phyloP scores from a whole-genome alignment of 148 eudicot genomes.

The Diospyros lotus region DNA sequence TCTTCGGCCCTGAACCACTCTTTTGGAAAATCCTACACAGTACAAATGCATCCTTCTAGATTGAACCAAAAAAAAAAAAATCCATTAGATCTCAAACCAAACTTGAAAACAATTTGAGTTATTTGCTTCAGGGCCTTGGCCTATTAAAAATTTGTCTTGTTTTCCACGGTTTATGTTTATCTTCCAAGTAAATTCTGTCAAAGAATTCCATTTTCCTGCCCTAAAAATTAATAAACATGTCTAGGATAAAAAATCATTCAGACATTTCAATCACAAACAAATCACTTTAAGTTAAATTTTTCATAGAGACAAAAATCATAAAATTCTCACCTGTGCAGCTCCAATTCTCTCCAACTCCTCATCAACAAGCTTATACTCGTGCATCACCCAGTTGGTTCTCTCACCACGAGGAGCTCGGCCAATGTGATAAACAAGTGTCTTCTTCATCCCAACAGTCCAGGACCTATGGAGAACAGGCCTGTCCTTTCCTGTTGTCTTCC shows the following conservation, averaged over 20 bases:
- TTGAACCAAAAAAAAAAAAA: background rate
- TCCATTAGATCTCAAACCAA: background rate
- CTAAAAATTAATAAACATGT: background rate
- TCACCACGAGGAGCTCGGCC: slow-evolving; percentile 92
- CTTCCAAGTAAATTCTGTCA: slow-evolving; percentile 1
- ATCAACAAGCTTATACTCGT: slow-evolving; percentile 76
- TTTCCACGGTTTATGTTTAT: background rate
- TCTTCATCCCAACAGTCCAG: slow-evolving; percentile 66
- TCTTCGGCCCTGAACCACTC: slow-evolving; percentile 97
- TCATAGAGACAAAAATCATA: background rate
- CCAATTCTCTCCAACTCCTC: slow-evolving; percentile 61
- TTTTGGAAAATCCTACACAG: slow-evolving; percentile 90
- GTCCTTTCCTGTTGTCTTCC: slow-evolving; percentile 92
- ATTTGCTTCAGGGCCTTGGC: background rate
- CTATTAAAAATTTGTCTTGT: background rate
- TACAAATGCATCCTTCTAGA: slow-evolving; percentile 78
- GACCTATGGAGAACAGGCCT: slow-evolving; percentile 49
- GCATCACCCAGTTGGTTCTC: slow-evolving; percentile 97
- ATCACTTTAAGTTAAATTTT: background rate
- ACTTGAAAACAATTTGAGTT: background rate
- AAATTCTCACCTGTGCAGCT: slow-evolving; percentile 51
- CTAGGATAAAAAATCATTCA: background rate
- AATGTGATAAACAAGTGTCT: slow-evolving; percentile 81
- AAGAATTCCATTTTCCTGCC: background rate
- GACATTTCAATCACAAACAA: background rate